Conservation (phyloP, 768 basidiomycete species). For the Lepiota brunneoincarnata region DNA sequence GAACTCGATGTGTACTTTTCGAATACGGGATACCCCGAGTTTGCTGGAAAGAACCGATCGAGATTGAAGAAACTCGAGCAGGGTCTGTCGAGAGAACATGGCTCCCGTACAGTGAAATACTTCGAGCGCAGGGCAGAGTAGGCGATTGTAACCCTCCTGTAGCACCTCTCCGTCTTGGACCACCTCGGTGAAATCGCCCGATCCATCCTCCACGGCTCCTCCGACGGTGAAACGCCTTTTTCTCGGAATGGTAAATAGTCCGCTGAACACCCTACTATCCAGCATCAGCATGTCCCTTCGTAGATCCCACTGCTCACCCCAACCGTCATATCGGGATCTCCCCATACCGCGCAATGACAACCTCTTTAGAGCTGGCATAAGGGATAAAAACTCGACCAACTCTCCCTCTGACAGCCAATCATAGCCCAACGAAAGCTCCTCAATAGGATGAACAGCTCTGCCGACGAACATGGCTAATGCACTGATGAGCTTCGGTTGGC, state of each 20-base stretch:
- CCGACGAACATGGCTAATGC: neutral
- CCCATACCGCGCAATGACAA: neutral
- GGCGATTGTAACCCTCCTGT: too few relatives aligned
- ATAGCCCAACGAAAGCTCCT: neutral
- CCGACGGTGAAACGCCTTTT: neutral
- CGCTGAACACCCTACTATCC: neutral
- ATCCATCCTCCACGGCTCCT: too few relatives aligned
- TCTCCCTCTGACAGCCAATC: neutral
- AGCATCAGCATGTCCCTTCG: neutral
- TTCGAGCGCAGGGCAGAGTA: too few relatives aligned
- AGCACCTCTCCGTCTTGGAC: too few relatives aligned
- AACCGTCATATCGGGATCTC: neutral
- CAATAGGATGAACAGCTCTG: neutral
- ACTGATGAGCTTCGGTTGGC: neutral
- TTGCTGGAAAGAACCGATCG: neutral
- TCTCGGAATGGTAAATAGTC: neutral
- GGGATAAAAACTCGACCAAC: neutral
- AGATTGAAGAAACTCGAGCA: neutral
- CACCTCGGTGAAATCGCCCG: too few relatives aligned
- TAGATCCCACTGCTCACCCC: neutral
- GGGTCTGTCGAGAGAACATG: neutral
- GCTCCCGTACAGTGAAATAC: conserved; percentile 1
- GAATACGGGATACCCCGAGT: neutral
- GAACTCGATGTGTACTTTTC: neutral
- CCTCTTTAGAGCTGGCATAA: neutral